Evolutionary conservation across 129 eudicot genomes (phyloP), one percentile per base, ranked within the genome.

Genomic region (Centrapalus pauciflorus): DNA sequence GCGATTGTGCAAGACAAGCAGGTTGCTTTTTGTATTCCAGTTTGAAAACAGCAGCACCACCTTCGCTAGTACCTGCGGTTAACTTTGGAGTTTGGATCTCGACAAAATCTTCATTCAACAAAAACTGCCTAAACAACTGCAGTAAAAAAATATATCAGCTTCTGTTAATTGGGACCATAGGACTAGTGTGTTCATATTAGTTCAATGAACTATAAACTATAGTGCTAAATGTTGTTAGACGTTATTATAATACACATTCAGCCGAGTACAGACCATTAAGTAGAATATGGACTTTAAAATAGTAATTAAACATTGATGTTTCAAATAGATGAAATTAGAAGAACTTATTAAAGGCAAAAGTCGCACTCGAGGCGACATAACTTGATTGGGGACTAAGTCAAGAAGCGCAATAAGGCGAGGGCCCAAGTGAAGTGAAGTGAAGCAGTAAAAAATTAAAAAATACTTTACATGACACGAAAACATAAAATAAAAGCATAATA

Each of bases 1-100:
- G 97, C 20, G 97, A 91, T 60, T 91, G 97, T 1, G 96, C 97
- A 65, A 91, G 80, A 63, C 97, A 91, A 23, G 98, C 98, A 32
- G 98, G 96, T 55, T 56, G 72, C 40, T 89, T 90, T 61, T 83
- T 88, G 82, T 91, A 91, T 51, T 88, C 90, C 26, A 91, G 78
- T 66, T 73, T 81, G 63, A 91, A 91, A 71, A 91, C 96, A 48
- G 96, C 96, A 20, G 98, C 77, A 23, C 98, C 98, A 43, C 98
- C 98, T 79, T 91, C 98, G 72, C 98, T 91, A 11, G 90, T 79
- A 28, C 98, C 98, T n/a, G 87, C 87, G 1, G 81, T 88, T 64
- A 91, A 29, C 51, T 91, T 91, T 24, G 98, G 98, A 9, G 98
- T 85, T 59, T 81, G 71, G 69, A 91, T 88, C 52, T 85, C 89